Conservation (phyloP, 139 green algal species). For the Chlorella sp. region DNA sequence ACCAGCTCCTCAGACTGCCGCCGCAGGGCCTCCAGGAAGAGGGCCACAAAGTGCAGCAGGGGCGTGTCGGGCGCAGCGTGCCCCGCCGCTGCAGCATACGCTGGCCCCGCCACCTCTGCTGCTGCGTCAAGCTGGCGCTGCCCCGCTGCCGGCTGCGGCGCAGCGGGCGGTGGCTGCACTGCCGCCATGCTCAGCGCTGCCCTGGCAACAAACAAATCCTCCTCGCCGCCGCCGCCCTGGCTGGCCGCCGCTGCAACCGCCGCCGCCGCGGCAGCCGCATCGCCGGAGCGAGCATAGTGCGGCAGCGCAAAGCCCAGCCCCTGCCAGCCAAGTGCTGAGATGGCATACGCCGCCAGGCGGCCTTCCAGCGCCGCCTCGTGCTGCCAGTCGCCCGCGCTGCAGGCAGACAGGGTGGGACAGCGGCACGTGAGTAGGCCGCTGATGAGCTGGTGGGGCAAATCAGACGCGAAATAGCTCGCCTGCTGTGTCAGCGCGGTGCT, state of each 20-base stretch:
- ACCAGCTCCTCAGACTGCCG: conserved; percentile 1
- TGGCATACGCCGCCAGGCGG: conserved; percentile 23
- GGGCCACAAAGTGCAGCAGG: conserved; percentile 23
- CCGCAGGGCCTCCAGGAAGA: conserved; percentile 29
- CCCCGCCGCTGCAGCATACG: conserved; percentile 15
- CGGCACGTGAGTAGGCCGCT: no score
- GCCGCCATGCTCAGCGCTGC: conserved; percentile 20
- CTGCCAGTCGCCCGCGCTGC: conserved; percentile 12
- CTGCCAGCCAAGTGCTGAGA: conserved; percentile 34
- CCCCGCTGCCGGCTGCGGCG: background rate
- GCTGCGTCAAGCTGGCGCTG: conserved; percentile 23
- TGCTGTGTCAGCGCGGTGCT: no score
- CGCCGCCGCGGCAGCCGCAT: conserved; percentile 5
- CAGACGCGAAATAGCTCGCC: no score
- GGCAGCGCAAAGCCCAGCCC: conserved; percentile 34
- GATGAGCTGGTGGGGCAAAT: no score
- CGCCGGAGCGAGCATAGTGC: conserved; percentile 27
- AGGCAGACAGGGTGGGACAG: no score
- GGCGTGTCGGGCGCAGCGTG: conserved; percentile 10
- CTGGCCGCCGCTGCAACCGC: conserved; percentile 13
- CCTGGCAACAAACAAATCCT: conserved; percentile 41
- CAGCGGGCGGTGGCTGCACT: background rate
- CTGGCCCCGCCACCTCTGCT: background rate
- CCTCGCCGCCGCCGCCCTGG: conserved; percentile 2
- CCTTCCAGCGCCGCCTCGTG: conserved; percentile 18